Conservation (phyloP, 148 eudicot species). For the Pharnaceum exiguum region DNA sequence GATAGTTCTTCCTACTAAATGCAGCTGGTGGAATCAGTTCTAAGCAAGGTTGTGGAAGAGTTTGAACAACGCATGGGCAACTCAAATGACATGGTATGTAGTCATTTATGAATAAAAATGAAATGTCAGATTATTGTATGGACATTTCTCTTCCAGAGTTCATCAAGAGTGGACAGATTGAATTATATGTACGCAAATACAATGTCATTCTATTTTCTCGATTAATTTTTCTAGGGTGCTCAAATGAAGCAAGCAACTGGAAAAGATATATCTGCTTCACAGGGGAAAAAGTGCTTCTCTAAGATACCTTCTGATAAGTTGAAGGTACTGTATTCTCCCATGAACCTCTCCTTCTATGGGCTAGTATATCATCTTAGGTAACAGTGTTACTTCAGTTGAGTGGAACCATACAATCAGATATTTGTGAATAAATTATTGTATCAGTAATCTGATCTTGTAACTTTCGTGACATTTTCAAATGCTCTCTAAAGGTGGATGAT, state of each 20-base stretch:
- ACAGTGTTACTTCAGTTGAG: background rate
- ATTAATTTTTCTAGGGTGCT: slow-evolving; percentile 10
- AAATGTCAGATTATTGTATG: background rate
- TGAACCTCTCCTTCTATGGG: slow-evolving; percentile 8
- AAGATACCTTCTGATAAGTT: slow-evolving; percentile 34
- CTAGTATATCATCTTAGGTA: background rate
- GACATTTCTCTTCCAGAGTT: background rate
- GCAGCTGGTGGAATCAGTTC: slow-evolving; percentile 86
- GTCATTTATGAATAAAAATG: background rate
- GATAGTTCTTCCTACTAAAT: slow-evolving; percentile 5
- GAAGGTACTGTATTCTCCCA: slow-evolving; percentile 38
- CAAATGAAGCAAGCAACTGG: slow-evolving; percentile 39
- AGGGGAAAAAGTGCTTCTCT: slow-evolving; percentile 37
- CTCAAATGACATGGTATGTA: slow-evolving; percentile 55
- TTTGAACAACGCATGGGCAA: slow-evolving; percentile 71
- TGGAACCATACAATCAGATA: too few species aligned
- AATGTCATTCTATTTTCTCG: too few species aligned
- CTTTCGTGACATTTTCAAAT: slow-evolving; percentile 5
- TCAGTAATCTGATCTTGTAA: background rate
- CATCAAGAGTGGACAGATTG: background rate
- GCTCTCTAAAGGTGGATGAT: slow-evolving; percentile 39
- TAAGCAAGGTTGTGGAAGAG: slow-evolving; percentile 82
- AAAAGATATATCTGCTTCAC: slow-evolving; percentile 33
- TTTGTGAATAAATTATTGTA: slow-evolving; percentile 3
- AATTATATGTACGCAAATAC: too few species aligned